phyloP scores from a whole-genome alignment of 495 filamentous ascomycete species.

The Trichocladium antarcticum region DNA sequence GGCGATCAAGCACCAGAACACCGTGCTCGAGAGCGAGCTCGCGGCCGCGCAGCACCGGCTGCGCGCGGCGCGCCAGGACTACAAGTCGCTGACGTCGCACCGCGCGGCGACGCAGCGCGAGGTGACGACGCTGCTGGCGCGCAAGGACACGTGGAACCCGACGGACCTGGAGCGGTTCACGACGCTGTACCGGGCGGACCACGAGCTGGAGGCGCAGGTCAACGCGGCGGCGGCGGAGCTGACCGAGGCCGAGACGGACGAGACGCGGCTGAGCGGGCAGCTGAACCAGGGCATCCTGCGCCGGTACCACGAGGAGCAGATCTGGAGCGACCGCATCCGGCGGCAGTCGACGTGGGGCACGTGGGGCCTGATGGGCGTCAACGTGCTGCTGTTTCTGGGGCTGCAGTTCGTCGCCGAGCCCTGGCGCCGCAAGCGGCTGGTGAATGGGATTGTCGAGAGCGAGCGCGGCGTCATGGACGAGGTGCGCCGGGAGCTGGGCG shows the following conservation, averaged over 20 bases:
- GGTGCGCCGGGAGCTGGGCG: conserved; percentile 40
- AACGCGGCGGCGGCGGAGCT: conserved; percentile 58
- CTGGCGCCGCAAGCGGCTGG: conserved; percentile 70
- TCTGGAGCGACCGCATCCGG: conserved; percentile 96
- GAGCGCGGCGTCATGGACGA: conserved; percentile 57
- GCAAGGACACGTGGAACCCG: conserved; percentile 85
- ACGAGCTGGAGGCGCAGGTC: conserved; percentile 85
- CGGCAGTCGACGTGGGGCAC: conserved; percentile 96
- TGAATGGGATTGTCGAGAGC: conserved; percentile 61
- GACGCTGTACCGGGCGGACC: conserved; percentile 78
- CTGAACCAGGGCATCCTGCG: conserved; percentile 71
- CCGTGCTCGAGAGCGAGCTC: conserved; percentile 54
- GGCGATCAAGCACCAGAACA: conserved; percentile 65
- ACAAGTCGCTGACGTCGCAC: conserved; percentile 64
- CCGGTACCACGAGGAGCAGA: conserved; percentile 97
- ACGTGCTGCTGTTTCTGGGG: conserved; percentile 77
- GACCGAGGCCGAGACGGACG: conserved; percentile 59
- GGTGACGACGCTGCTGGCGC: conserved; percentile 83
- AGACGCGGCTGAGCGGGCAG: conserved; percentile 61
- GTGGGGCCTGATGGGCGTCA: conserved; percentile 95
- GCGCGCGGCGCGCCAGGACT: conserved; percentile 57
- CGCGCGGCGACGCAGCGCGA: conserved; percentile 86
- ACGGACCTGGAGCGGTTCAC: conserved; percentile 91
- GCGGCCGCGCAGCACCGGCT: conserved; percentile 52
- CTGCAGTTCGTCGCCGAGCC: conserved; percentile 92